A percentile compares a stretch with the other conserved stretches of the same genome.
Conservation (phyloP, 176 grass and related monocot genomes). For the Cenchrus americanus region DNA sequence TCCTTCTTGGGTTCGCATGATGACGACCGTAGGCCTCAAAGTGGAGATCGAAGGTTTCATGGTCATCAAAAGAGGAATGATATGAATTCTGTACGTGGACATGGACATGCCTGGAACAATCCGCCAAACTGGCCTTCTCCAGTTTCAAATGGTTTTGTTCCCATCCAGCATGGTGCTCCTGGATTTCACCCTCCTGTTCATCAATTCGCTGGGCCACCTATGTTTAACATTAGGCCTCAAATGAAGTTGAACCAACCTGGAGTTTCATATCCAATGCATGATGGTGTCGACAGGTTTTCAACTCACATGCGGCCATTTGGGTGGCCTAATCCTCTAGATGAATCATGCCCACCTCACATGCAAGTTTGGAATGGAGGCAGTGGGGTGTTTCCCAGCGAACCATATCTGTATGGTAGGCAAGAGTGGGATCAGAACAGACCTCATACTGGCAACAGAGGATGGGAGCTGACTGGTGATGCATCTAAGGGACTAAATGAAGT, state of each 20-base stretch:
- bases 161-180: slow-evolving; percentile 75
- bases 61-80: slow-evolving; percentile 74
- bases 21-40: slow-evolving; percentile 72
- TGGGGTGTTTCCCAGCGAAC: slow-evolving; percentile 62
- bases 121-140: slow-evolving; percentile 77
- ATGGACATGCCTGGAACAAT: slow-evolving; percentile 82
- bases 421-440: slow-evolving; percentile 80
- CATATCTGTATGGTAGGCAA: slow-evolving; percentile 66
- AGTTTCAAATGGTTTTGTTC: slow-evolving; percentile 82
- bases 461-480: slow-evolving; percentile 58
- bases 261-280: slow-evolving; percentile 90
- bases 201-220: slow-evolving; percentile 69
- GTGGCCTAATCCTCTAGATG: slow-evolving; percentile 82
- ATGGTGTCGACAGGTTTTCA: slow-evolving; percentile 75
- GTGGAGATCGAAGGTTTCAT: slow-evolving; percentile 63
- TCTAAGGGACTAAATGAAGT: slow-evolving; percentile 65
- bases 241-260: slow-evolving; percentile 78
- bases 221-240: slow-evolving; percentile 83
- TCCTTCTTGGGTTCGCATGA: slow-evolving; percentile 65
- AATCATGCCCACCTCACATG: slow-evolving; percentile 73
- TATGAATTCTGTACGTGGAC: slow-evolving; percentile 61
- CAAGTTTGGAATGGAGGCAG: slow-evolving; percentile 73
- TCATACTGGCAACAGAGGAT: slow-evolving; percentile 55
- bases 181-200: slow-evolving; percentile 78
- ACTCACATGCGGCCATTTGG: slow-evolving; percentile 74